Percentiles rank a stretch among this genome's conserved stretches.
Evolutionary conservation across 1,284 basidiomycete genomes (phyloP).

Genomic region (Mycosarcoma mackinlayi): DNA sequence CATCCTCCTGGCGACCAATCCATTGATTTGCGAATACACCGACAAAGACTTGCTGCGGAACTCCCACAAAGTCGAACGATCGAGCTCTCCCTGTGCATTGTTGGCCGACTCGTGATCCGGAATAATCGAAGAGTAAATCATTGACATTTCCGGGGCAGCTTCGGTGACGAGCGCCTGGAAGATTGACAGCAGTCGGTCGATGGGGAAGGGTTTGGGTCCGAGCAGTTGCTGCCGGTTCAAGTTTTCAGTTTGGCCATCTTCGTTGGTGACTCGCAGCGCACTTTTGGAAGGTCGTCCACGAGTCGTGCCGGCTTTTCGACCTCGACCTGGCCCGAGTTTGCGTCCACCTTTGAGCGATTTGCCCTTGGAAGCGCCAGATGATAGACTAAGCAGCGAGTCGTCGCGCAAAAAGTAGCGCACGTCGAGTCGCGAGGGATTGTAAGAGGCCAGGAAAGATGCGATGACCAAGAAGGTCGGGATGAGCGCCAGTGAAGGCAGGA

Average conservation of each 20-base stretch:
- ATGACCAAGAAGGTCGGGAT: conserved; percentile 78
- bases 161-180: conserved; percentile 85
- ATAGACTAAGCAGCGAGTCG: conserved; percentile 40
- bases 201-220: conserved; percentile 82
- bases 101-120: conserved; percentile 64
- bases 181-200: conserved; percentile 85
- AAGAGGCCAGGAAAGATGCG: conserved; percentile 84
- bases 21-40: conserved; percentile 50
- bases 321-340: conserved; percentile 33
- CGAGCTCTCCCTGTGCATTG: conserved; percentile 45
- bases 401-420: conserved; percentile 69
- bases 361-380: conserved; percentile 28
- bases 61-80: conserved; percentile 41
- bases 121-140: conserved; percentile 59
- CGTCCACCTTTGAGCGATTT: conserved; percentile 39
- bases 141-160: conserved; percentile 73
- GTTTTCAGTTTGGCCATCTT: conserved; percentile 43
- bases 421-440: conserved; percentile 85
- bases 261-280: conserved; percentile 24
- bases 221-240: conserved; percentile 78
- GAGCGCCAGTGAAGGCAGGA: conserved; percentile 39
- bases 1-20: conserved; percentile 43
- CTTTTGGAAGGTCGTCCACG: conserved; percentile 35
- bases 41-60: conserved; percentile 25
- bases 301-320: conserved; percentile 23